Evolutionary conservation across 345 rosid genomes (phyloP).

Genomic region (Euphorbia lathyris): DNA sequence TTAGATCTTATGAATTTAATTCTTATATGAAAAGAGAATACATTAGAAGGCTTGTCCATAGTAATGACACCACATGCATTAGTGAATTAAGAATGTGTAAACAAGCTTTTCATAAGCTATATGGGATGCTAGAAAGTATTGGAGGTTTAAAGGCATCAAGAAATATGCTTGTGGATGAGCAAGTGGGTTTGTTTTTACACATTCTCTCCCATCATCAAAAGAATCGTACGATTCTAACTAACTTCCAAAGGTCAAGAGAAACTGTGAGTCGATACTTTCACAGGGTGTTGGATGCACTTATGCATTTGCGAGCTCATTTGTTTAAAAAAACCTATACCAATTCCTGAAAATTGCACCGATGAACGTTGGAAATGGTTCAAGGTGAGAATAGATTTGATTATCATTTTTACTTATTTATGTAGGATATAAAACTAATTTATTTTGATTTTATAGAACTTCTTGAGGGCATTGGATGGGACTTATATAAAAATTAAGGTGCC

Average conservation of each 20-base stretch:
- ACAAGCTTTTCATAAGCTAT: no score
- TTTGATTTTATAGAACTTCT: conserved; percentile 5
- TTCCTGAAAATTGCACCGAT: neutral
- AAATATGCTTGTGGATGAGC: neutral
- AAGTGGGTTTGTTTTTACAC: no score
- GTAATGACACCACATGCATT: no score
- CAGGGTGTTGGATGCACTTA: neutral
- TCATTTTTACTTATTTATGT: neutral
- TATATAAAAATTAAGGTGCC: no score
- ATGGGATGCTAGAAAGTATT: neutral
- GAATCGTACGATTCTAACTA: no score
- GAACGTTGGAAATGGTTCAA: neutral
- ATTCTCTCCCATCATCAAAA: no score
- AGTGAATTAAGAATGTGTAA: no score
- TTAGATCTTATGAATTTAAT: no score
- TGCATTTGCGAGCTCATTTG: neutral
- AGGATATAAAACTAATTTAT: neutral
- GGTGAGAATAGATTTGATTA: neutral
- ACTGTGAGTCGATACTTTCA: no score
- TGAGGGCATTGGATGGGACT: conserved; percentile 15
- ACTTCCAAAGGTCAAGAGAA: no score
- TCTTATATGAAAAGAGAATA: no score
- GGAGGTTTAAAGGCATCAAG: neutral
- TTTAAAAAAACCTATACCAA: neutral
- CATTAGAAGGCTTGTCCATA: no score